Evolutionary conservation across 2,329 filamentous ascomycete species (phyloP).

Genomic region (Didymella arachidicola): DNA sequence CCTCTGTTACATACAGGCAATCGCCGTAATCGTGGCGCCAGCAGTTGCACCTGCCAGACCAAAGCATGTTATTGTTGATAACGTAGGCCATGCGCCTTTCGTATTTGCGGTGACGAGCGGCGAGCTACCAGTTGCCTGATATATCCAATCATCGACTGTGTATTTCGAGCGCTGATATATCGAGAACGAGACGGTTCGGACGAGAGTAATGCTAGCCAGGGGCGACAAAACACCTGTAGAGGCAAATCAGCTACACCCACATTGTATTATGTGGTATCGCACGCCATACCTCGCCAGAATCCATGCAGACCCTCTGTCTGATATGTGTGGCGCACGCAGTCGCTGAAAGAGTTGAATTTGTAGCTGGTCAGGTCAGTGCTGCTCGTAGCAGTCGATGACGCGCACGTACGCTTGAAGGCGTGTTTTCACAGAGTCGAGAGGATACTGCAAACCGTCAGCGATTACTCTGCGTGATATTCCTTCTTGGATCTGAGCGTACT

Average conservation of each 20-base stretch:
- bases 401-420: slow-evolving; percentile 75
- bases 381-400: slow-evolving; percentile 4
- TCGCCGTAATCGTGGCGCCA: slow-evolving; percentile 78
- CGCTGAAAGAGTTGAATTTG: slow-evolving; percentile 75
- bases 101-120: slow-evolving; percentile 77
- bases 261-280: not conserved
- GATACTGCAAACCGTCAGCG: slow-evolving; percentile 63
- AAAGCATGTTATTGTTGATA: slow-evolving; percentile 78
- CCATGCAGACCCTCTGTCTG: slow-evolving; percentile 59
- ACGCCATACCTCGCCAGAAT: slow-evolving; percentile 61
- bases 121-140: slow-evolving; percentile 69
- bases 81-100: slow-evolving; percentile 72
- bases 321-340: slow-evolving; percentile 80
- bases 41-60: slow-evolving; percentile 79
- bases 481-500: slow-evolving; percentile 47
- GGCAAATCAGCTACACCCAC: slow-evolving; percentile 22
- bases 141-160: slow-evolving; percentile 73
- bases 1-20: slow-evolving; percentile 67
- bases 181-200: slow-evolving; percentile 79
- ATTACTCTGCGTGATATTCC: not conserved
- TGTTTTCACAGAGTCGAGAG: slow-evolving; percentile 87
- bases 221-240: slow-evolving; percentile 73
- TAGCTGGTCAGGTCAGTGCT: slow-evolving; percentile 57
- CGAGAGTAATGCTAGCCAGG: slow-evolving; percentile 79
- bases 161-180: slow-evolving; percentile 82